A percentile compares a stretch with the other conserved stretches of the same genome.
These are phyloP conservation scores for Buddleja alternifolia DNA, from an alignment of 257 asterid species.

Conservation along the genomic window DNA sequence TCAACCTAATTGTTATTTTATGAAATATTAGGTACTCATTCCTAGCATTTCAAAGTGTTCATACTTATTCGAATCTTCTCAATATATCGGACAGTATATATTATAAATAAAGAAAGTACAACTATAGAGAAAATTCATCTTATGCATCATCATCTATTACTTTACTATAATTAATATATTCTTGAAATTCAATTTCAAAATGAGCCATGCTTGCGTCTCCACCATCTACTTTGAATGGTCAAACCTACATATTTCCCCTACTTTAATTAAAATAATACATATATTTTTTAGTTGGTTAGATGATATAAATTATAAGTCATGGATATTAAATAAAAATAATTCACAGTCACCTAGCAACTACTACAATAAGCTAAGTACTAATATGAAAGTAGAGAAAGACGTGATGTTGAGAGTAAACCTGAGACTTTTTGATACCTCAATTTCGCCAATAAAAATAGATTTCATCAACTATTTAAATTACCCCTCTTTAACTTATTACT, in stretches of 20 bases:
- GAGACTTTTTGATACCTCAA: too few species aligned
- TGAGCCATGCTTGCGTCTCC: conserved; percentile 21
- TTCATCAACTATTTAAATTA: too few species aligned
- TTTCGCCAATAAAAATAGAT: too few species aligned
- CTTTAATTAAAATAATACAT: too few species aligned
- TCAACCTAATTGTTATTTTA: conserved; percentile 30
- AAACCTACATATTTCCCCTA: conserved; percentile 25
- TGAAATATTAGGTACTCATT: conserved; percentile 44
- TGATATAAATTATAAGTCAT: too few species aligned
- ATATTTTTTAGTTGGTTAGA: too few species aligned
- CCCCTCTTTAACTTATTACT: too few species aligned
- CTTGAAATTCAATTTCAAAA: conserved; percentile 22
- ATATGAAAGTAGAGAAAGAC: too few species aligned
- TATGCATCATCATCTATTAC: conserved; percentile 25
- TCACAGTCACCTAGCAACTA: too few species aligned
- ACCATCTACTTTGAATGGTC: conserved; percentile 36
- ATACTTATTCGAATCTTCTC: conserved; percentile 38
- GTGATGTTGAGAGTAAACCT: too few species aligned
- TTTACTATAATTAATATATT: conserved; percentile 24
- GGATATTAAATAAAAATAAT: too few species aligned
- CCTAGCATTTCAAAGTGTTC: conserved; percentile 49
- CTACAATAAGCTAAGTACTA: too few species aligned
- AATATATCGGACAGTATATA: background rate
- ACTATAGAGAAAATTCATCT: conserved; percentile 24
- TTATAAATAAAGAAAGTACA: background rate